These are phyloP conservation scores for Claviceps monticola DNA, from an alignment of 2,329 filamentous ascomycete species.

Conservation along the genomic window DNA sequence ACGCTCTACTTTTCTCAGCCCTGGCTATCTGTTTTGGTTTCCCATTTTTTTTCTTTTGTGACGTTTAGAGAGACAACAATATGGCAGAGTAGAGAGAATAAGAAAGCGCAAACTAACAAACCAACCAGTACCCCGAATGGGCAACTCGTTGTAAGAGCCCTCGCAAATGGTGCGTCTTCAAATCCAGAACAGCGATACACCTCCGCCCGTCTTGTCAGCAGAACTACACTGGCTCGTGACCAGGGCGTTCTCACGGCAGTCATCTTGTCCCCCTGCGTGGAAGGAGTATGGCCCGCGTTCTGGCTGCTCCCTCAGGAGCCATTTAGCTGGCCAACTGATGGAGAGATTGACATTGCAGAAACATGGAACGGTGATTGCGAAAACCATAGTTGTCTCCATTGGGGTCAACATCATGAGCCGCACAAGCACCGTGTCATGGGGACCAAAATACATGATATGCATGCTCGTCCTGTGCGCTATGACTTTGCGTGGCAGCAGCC, in stretches of 20 bases:
- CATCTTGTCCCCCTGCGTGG: conserved; percentile 36
- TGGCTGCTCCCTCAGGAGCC: conserved; percentile 46
- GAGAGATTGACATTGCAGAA: conserved; percentile 47
- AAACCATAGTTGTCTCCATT: conserved; percentile 45
- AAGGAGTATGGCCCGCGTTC: conserved; percentile 47
- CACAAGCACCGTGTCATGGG: conserved; percentile 42
- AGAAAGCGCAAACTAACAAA: not conserved
- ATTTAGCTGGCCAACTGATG: conserved; percentile 44
- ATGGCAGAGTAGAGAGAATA: not conserved
- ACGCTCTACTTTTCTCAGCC: too few species aligned
- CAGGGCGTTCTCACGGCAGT: conserved; percentile 38
- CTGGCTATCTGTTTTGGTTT: not conserved
- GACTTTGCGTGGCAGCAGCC: conserved; percentile 43
- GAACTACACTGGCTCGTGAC: conserved; percentile 34
- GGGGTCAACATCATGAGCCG: conserved; percentile 41
- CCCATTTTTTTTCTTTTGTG: too few species aligned
- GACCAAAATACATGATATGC: conserved; percentile 35
- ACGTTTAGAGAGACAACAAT: not conserved
- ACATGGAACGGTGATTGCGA: conserved; percentile 44
- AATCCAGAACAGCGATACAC: conserved; percentile 33
- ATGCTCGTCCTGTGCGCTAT: conserved; percentile 32
- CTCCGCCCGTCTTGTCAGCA: conserved; percentile 39
- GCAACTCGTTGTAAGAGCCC: conserved; percentile 37
- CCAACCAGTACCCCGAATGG: conserved; percentile 29
- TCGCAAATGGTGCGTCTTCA: conserved; percentile 22